phyloP scores from a whole-genome alignment of 768 basidiomycete species.

The Rhizopogon rudus region DNA sequence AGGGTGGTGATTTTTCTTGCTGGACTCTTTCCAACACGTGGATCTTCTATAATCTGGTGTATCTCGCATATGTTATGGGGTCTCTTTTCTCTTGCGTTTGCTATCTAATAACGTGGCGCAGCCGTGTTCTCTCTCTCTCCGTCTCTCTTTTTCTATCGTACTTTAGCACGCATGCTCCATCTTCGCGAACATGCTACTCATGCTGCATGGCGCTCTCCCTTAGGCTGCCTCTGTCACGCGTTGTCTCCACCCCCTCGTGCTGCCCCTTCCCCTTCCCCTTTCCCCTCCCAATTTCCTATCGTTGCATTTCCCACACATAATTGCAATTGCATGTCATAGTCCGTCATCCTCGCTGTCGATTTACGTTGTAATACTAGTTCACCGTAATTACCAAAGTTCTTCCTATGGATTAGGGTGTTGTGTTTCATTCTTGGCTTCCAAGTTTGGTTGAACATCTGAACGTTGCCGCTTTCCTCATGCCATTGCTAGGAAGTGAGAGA shows the following conservation, averaged over 20 bases:
- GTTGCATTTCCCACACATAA: constrained; percentile 3
- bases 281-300: background rate
- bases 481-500: constrained; percentile 1
- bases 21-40: constrained; percentile 5
- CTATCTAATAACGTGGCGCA: constrained; percentile 1
- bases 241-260: background rate
- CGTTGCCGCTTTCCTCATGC: background rate
- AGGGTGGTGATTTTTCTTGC: constrained; percentile 46
- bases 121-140: constrained; percentile 6
- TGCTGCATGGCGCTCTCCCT: background rate
- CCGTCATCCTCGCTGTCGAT: constrained; percentile 18
- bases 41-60: constrained; percentile 17
- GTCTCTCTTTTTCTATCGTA: constrained; percentile 18
- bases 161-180: constrained; percentile 4
- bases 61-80: constrained; percentile 11
- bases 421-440: background rate
- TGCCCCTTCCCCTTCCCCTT: background rate
- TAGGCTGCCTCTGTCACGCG: background rate
- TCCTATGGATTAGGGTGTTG: constrained; percentile 4
- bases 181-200: background rate
- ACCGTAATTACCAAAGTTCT: constrained; percentile 14
- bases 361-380: constrained; percentile 30
- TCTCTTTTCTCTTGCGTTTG: constrained; percentile 9
- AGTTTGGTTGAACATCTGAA: background rate
- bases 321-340: constrained; percentile 3